phyloP scores from a whole-genome alignment of 2,329 filamentous ascomycete genomes.

The Chrysosporium keratinophilum region DNA sequence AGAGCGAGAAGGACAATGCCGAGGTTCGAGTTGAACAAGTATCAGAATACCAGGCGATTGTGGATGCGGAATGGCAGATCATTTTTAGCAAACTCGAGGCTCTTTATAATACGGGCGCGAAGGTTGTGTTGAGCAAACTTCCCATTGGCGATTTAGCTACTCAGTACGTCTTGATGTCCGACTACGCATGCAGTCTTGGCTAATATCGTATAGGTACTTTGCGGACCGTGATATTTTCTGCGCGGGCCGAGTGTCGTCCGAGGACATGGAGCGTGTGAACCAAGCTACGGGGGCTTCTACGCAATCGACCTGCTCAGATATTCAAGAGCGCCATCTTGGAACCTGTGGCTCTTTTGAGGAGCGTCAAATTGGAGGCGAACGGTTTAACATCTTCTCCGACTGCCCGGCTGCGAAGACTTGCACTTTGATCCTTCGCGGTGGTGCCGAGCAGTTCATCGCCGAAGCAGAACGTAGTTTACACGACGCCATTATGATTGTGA shows the following conservation, averaged over 20 bases:
- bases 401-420: slow-evolving; percentile 95
- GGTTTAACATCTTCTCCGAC: slow-evolving; percentile 97
- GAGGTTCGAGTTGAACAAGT: slow-evolving; percentile 97
- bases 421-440: slow-evolving; percentile 86
- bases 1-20: slow-evolving; percentile 98
- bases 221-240: slow-evolving; percentile 98
- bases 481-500: slow-evolving; percentile 99
- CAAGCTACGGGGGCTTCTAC: slow-evolving; percentile 85
- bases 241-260: slow-evolving; percentile 78
- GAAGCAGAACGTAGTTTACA: slow-evolving; percentile 96
- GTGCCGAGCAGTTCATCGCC: slow-evolving; percentile 97
- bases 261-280: slow-evolving; percentile 92
- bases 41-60: slow-evolving; percentile 97
- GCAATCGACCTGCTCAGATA: slow-evolving; percentile 95
- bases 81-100: slow-evolving; percentile 99
- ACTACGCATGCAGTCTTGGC: background rate
- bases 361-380: slow-evolving; percentile 91
- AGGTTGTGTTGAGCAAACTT: slow-evolving; percentile 93
- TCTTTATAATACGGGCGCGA: slow-evolving; percentile 82
- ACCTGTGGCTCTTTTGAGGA: slow-evolving; percentile 88
- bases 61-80: slow-evolving; percentile 99
- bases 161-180: slow-evolving; percentile 44
- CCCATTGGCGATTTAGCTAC: slow-evolving; percentile 96
- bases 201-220: slow-evolving; percentile 52
- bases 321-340: slow-evolving; percentile 76